These are phyloP conservation scores for Leccinum pachyderme DNA, from an alignment of 1,284 basidiomycete species.

Conservation along the genomic window DNA sequence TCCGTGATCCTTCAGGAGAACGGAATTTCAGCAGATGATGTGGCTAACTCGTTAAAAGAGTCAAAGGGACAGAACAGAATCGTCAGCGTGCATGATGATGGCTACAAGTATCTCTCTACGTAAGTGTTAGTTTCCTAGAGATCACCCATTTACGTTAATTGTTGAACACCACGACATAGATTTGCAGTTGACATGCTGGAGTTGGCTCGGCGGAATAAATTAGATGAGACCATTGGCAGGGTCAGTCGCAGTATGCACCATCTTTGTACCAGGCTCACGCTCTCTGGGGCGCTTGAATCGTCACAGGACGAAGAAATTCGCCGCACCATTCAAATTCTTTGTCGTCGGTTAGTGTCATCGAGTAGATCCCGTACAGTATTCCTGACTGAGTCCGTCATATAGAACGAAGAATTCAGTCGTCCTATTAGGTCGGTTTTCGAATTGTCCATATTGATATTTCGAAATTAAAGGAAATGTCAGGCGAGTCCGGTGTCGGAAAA, in stretches of 20 bases:
- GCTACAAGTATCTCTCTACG: not conserved
- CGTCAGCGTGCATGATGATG: not conserved
- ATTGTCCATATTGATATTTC: not conserved
- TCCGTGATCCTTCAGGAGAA: not conserved
- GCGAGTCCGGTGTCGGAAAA: slow-evolving; percentile 12
- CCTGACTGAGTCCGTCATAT: not conserved
- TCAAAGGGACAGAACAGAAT: not conserved
- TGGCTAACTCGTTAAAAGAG: not conserved
- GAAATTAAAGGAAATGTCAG: not conserved
- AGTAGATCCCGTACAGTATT: not conserved
- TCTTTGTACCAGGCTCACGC: not conserved
- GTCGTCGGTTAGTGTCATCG: slow-evolving; percentile 2
- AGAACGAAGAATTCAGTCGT: slow-evolving; percentile 4
- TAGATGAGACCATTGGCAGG: slow-evolving; percentile 6
- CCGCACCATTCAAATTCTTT: slow-evolving; percentile 9
- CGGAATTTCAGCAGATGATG: not conserved
- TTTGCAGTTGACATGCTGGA: slow-evolving; percentile 3
- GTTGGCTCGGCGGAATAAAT: not conserved
- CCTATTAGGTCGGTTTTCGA: not conserved
- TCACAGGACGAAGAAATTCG: slow-evolving; percentile 12
- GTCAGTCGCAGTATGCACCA: not conserved
- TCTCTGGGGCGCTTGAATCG: not conserved
- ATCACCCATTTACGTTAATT: not conserved
- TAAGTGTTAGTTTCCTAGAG: not conserved
- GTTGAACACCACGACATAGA: not conserved